Conservation (phyloP, 164 flowering plant genomes). For the Liriodendron chinense region DNA sequence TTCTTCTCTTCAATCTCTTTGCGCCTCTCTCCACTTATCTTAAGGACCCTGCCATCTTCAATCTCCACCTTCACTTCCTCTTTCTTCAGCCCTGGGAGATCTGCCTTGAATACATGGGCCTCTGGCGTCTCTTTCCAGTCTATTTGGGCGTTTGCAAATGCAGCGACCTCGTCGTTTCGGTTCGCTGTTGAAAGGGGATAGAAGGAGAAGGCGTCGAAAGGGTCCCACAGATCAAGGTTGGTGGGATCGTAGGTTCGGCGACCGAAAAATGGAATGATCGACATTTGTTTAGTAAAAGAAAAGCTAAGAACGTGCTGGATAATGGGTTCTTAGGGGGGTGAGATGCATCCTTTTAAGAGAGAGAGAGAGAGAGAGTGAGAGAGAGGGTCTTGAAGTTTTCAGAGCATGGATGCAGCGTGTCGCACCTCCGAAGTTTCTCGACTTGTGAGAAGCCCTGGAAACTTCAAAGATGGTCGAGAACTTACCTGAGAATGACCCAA, state of each 20-base stretch:
- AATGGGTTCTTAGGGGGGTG: too few relatives aligned
- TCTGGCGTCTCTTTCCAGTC: conserved; percentile 42
- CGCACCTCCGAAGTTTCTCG: too few relatives aligned
- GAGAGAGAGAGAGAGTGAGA: too few relatives aligned
- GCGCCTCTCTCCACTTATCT: conserved; percentile 33
- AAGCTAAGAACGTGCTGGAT: too few relatives aligned
- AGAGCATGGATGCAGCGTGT: too few relatives aligned
- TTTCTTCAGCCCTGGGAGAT: conserved; percentile 34
- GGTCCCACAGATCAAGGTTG: neutral
- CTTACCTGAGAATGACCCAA: too few relatives aligned
- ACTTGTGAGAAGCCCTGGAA: too few relatives aligned
- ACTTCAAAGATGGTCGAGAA: too few relatives aligned
- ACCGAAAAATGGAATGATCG: neutral
- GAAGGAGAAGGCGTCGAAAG: neutral
- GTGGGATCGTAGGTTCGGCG: neutral
- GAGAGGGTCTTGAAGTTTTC: too few relatives aligned
- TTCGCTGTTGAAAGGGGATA: neutral
- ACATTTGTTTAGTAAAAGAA: neutral
- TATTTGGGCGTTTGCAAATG: conserved; percentile 18
- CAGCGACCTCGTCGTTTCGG: neutral
- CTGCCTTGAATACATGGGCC: conserved; percentile 34
- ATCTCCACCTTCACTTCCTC: conserved; percentile 39
- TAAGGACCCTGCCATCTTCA: conserved; percentile 33
- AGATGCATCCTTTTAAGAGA: too few relatives aligned
- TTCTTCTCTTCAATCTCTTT: conserved; percentile 30